Conservation (phyloP, 441 rosid genomes). For the Corymbia calophylla region DNA sequence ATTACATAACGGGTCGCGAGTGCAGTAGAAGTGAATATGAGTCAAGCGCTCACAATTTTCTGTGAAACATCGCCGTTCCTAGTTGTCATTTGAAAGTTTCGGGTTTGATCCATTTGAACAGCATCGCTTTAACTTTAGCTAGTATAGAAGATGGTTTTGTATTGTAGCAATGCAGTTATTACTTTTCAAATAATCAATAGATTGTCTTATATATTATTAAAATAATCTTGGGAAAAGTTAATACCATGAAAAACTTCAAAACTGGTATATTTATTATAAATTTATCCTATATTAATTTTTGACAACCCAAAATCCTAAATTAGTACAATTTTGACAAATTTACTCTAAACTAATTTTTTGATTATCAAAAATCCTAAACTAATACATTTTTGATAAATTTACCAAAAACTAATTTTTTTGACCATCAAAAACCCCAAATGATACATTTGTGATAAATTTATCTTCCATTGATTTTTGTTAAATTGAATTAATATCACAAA, state of each 20-base stretch:
- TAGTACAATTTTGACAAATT: fast-evolving
- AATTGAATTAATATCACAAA: no score
- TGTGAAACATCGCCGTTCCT: not conserved
- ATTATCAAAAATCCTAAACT: no score
- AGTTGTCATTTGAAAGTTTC: not conserved
- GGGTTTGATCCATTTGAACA: not conserved
- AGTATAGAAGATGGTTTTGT: not conserved
- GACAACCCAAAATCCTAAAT: no score
- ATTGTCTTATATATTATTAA: no score
- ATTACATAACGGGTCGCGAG: not conserved
- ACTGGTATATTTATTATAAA: no score
- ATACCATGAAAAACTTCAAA: not conserved
- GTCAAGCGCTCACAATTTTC: not conserved
- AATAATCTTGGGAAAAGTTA: no score
- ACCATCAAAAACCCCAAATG: no score
- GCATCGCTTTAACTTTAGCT: not conserved
- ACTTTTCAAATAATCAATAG: not conserved
- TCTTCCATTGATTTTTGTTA: fast-evolving
- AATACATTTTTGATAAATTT: no score
- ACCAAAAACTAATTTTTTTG: no score
- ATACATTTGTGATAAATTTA: no score
- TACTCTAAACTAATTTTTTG: no score
- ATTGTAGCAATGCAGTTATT: not conserved
- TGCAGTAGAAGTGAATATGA: not conserved
- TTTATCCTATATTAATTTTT: no score